A percentile compares a stretch with the other conserved stretches of the same genome.
Conservation (phyloP, 2,329 filamentous ascomycete genomes). For the Colletotrichum trifolii region DNA sequence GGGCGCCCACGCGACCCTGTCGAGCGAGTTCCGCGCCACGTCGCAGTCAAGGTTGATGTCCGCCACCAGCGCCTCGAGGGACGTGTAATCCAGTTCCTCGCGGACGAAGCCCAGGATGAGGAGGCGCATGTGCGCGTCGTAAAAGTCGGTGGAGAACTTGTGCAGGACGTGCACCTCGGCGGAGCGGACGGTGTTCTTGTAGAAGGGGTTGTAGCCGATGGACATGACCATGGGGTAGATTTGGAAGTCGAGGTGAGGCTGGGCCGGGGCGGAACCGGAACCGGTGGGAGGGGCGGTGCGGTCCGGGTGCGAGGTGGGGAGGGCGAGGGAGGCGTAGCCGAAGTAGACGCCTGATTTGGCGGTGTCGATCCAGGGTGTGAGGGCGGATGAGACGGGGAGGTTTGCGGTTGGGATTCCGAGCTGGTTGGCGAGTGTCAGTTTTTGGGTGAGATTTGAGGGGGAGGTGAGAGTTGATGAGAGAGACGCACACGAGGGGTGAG, state of each 20-base stretch:
- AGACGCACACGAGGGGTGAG: background rate
- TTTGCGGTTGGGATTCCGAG: slow-evolving; percentile 98
- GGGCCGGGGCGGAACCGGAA: slow-evolving; percentile 39
- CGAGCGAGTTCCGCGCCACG: slow-evolving; percentile 80
- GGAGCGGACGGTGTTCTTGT: slow-evolving; percentile 87
- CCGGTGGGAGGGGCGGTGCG: slow-evolving; percentile 33
- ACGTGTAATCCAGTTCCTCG: slow-evolving; percentile 88
- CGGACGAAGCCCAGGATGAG: slow-evolving; percentile 88
- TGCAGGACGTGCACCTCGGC: slow-evolving; percentile 93
- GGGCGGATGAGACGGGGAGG: slow-evolving; percentile 76
- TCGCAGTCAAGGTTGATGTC: slow-evolving; percentile 92
- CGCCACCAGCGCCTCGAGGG: slow-evolving; percentile 82
- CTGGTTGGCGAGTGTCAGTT: slow-evolving; percentile 53
- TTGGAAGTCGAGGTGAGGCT: slow-evolving; percentile 40
- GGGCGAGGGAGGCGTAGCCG: slow-evolving; percentile 83
- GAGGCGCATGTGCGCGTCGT: slow-evolving; percentile 82
- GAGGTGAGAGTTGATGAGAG: background rate
- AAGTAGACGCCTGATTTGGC: slow-evolving; percentile 90
- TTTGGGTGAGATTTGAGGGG: background rate
- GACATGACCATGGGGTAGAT: slow-evolving; percentile 92
- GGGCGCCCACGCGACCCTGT: slow-evolving; percentile 69
- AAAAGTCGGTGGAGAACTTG: slow-evolving; percentile 83
- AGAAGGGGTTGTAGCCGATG: slow-evolving; percentile 97
- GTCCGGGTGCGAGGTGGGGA: slow-evolving; percentile 61
- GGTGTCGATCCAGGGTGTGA: slow-evolving; percentile 69